Evolutionary conservation across 225 moss, liverwort and hornwort genomes (phyloP).

Genomic region (Antitrichia curtipendula): DNA sequence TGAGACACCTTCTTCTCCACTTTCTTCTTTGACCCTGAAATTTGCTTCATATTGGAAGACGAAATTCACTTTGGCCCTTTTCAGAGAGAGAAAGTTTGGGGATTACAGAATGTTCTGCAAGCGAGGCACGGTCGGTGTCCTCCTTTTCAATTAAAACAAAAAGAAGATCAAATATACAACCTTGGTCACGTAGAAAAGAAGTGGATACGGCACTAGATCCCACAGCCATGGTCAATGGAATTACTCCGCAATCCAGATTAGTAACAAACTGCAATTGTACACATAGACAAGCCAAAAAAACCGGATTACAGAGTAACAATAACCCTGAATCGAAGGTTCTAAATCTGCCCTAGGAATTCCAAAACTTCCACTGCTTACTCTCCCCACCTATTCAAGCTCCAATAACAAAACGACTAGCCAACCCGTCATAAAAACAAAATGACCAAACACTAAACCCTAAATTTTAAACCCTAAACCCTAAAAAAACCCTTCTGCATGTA

Average conservation of each 20-base stretch:
- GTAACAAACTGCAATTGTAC: not conserved
- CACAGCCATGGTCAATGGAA: not conserved
- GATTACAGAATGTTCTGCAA: not conserved
- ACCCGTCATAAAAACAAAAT: not conserved
- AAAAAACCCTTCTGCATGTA: not conserved
- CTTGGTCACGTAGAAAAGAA: not conserved
- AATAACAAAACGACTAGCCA: not conserved
- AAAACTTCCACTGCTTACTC: not conserved
- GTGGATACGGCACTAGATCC: not conserved
- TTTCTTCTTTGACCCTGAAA: slow-evolving; percentile 3
- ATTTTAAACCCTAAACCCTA: too few species aligned
- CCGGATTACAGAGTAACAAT: not conserved
- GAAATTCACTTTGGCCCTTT: not conserved
- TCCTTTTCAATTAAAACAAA: not conserved
- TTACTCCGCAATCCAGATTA: not conserved
- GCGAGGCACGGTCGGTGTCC: not conserved
- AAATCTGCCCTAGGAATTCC: not conserved
- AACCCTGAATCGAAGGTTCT: not conserved
- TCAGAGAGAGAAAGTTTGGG: not conserved
- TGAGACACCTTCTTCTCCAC: not conserved
- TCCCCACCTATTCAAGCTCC: not conserved
- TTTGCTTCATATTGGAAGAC: not conserved
- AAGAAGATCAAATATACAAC: not conserved
- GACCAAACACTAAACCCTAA: not conserved
- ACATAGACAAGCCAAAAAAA: not conserved